phyloP scores from a whole-genome alignment of 1,139 yeast species.

The Candida sp. region DNA sequence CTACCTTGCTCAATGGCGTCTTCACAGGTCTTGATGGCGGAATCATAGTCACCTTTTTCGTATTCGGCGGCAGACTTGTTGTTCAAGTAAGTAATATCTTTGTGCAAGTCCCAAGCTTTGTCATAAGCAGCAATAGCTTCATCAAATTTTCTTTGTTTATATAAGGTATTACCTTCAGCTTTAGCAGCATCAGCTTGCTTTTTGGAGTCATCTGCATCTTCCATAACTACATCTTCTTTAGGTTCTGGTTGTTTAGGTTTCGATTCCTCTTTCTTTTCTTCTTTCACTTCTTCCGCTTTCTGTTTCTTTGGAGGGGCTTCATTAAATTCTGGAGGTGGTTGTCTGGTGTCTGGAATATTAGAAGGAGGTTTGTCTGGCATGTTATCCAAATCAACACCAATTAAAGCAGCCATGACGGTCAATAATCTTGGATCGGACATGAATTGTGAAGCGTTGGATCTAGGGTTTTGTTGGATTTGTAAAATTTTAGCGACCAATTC shows the following conservation, averaged over 20 bases:
- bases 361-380: conserved; percentile 37
- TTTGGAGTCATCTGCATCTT: conserved; percentile 25
- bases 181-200: conserved; percentile 75
- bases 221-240: conserved; percentile 36
- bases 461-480: conserved; percentile 70
- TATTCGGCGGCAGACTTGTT: conserved; percentile 98
- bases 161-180: conserved; percentile 81
- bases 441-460: conserved; percentile 61
- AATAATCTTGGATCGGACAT: conserved; percentile 81
- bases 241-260: conserved; percentile 17
- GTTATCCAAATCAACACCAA: conserved; percentile 73
- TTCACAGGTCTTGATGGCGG: conserved; percentile 78
- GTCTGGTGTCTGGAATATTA: conserved; percentile 10
- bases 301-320: conserved; percentile 13
- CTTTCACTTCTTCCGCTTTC: too few relatives aligned
- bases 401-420: conserved; percentile 81
- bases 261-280: conserved; percentile 16
- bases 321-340: conserved; percentile 7
- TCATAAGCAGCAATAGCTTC: conserved; percentile 87
- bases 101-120: conserved; percentile 78
- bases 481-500: conserved; percentile 69
- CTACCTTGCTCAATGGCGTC: conserved; percentile 88
- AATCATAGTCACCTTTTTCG: conserved; percentile 90
- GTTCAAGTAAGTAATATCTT: conserved; percentile 91
- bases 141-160: conserved; percentile 86